Percentiles rank a stretch among this genome's conserved stretches.
These are phyloP conservation scores for Elongisporangium anandrum DNA, from an alignment of 352 stramenopile genomes.

Conservation along the genomic window DNA sequence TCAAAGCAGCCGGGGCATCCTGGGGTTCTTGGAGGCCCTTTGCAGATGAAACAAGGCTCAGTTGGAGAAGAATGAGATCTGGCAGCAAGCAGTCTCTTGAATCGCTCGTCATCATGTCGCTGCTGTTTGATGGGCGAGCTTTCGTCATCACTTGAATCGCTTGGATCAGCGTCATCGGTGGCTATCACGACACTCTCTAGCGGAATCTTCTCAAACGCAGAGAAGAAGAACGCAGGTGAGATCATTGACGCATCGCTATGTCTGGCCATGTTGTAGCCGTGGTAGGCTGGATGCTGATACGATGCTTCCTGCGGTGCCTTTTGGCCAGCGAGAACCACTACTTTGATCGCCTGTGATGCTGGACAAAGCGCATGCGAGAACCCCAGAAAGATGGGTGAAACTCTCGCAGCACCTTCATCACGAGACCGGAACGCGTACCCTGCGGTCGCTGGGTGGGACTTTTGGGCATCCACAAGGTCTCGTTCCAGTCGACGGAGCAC, in stretches of 20 bases:
- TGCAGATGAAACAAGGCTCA: conserved; percentile 31
- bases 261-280: conserved; percentile 42
- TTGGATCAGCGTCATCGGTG: conserved; percentile 20
- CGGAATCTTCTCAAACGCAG: conserved; percentile 51
- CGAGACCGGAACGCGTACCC: conserved; percentile 42
- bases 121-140: not conserved
- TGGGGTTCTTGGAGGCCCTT: conserved; percentile 15
- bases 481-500: conserved; percentile 55
- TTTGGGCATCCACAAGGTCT: conserved; percentile 50
- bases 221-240: conserved; percentile 67
- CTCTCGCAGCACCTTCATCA: conserved; percentile 3
- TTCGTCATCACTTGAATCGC: conserved; percentile 13
- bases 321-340: not conserved
- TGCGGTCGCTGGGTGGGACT: conserved; percentile 38
- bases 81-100: not conserved
- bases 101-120: conserved; percentile 1
- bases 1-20: conserved; percentile 70
- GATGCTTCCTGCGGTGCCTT: conserved; percentile 15
- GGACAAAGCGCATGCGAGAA: conserved; percentile 49
- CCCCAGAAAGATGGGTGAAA: conserved; percentile 47
- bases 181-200: conserved; percentile 42
- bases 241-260: conserved; percentile 32
- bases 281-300: conserved; percentile 50
- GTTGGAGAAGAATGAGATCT: not conserved
- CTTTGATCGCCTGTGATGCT: conserved; percentile 17